Percentiles rank a stretch among this genome's conserved stretches.
phyloP scores from a whole-genome alignment of 73 alveolate genomes.

The Symbiodinium natans region DNA sequence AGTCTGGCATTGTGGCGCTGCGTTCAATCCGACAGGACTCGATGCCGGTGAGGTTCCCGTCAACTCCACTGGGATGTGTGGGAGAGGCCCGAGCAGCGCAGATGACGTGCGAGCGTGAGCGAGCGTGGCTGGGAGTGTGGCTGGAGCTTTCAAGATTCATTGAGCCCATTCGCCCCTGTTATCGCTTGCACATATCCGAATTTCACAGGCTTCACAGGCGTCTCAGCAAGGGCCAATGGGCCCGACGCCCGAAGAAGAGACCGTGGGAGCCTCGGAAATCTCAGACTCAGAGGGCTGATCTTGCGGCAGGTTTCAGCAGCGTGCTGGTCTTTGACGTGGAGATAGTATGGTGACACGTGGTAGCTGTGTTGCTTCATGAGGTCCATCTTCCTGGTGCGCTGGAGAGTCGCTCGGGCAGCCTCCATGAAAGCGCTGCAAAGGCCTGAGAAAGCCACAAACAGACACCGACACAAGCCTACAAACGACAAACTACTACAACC shows the following conservation, averaged over 20 bases:
- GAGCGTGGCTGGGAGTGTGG: too few species aligned
- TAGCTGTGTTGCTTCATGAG: too few species aligned
- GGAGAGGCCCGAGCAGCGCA: not conserved
- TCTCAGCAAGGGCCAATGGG: not conserved
- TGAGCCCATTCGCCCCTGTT: too few species aligned
- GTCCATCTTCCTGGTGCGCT: not conserved
- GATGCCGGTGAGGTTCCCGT: not conserved
- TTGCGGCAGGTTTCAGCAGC: too few species aligned
- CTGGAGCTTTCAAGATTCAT: too few species aligned
- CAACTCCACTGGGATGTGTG: not conserved
- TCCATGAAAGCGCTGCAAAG: not conserved
- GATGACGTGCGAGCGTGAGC: too few species aligned
- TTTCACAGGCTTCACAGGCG: not conserved
- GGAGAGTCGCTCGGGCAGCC: not conserved
- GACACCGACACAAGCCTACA: not conserved
- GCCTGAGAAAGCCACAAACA: not conserved
- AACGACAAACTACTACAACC: not conserved
- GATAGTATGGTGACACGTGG: too few species aligned
- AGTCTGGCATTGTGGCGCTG: not conserved
- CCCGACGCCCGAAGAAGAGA: not conserved
- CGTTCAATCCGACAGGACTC: constrained; percentile 1
- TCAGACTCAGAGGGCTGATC: too few species aligned
- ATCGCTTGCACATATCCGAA: too few species aligned
- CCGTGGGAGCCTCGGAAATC: not conserved
- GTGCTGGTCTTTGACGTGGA: too few species aligned